A percentile compares a stretch with the other conserved stretches of the same genome.
Evolutionary conservation across 2,329 filamentous ascomycete species (phyloP).

Genomic region (Aspergillus sclerotialis): DNA sequence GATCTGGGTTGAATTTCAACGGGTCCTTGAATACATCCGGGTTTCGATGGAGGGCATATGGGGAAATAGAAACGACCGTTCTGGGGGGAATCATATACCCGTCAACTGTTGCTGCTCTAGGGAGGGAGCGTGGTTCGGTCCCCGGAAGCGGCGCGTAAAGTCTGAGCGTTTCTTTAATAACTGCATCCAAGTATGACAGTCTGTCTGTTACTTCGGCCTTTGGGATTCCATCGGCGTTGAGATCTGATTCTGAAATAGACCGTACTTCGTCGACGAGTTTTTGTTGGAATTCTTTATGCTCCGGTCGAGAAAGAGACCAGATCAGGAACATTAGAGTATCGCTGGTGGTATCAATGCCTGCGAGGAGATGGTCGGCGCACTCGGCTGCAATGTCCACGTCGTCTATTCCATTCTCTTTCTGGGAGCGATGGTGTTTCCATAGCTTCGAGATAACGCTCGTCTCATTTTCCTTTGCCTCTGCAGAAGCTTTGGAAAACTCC

Average conservation of each 20-base stretch:
- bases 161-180: slow-evolving; percentile 46
- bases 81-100: slow-evolving; percentile 24
- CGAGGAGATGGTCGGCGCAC: slow-evolving; percentile 47
- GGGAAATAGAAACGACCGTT: slow-evolving; percentile 25
- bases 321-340: slow-evolving; percentile 47
- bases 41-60: slow-evolving; percentile 29
- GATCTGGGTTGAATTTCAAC: slow-evolving; percentile 22
- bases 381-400: slow-evolving; percentile 47
- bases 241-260: slow-evolving; percentile 13
- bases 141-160: slow-evolving; percentile 46
- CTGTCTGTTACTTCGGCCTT: slow-evolving; percentile 30
- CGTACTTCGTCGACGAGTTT: slow-evolving; percentile 39
- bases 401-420: slow-evolving; percentile 22
- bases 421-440: slow-evolving; percentile 25
- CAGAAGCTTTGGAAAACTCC: slow-evolving; percentile 10
- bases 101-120: slow-evolving; percentile 25
- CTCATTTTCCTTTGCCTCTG: slow-evolving; percentile 14
- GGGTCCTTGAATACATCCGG: slow-evolving; percentile 21
- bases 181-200: slow-evolving; percentile 40
- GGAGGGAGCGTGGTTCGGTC: slow-evolving; percentile 38
- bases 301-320: slow-evolving; percentile 43
- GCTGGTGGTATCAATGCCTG: slow-evolving; percentile 49
- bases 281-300: slow-evolving; percentile 38
- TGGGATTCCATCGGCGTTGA: slow-evolving; percentile 25
- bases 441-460: slow-evolving; percentile 32